Conservation (phyloP, 257 asterid species). For the Solanum gracilifrons region DNA sequence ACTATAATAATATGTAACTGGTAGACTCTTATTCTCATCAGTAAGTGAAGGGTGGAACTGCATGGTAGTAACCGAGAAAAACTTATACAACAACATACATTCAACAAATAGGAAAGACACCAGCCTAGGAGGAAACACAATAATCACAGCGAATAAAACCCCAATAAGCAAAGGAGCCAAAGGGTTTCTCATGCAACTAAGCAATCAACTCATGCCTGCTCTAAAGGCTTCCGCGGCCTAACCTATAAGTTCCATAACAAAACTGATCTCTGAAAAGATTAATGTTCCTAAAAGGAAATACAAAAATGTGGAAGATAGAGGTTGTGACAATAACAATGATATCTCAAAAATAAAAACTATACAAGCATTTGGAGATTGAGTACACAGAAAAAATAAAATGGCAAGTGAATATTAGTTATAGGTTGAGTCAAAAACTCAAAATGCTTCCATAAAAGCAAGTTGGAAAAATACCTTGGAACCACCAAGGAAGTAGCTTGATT, state of each 20-base stretch:
- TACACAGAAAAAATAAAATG: not conserved
- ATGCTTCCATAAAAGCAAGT: not conserved
- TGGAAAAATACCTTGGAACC: constrained; percentile 42
- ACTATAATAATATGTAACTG: not conserved
- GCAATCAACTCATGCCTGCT: not conserved
- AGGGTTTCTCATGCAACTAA: not conserved
- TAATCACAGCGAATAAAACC: not conserved
- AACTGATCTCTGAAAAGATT: not conserved
- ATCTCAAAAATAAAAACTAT: not conserved
- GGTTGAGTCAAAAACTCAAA: not conserved
- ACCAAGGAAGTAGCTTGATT: constrained; percentile 41
- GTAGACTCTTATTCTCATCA: not conserved
- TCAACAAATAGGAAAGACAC: not conserved
- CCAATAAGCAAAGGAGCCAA: not conserved
- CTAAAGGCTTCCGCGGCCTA: not conserved
- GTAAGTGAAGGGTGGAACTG: not conserved
- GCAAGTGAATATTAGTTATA: not conserved
- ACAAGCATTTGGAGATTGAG: not conserved
- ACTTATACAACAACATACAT: not conserved
- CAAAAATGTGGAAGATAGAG: not conserved
- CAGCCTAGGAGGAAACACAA: not conserved
- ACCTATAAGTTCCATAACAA: not conserved
- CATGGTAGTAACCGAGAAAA: not conserved
- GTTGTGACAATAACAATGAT: not conserved
- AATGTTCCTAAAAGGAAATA: not conserved